Percentiles rank a stretch among this genome's conserved stretches.
These are phyloP conservation scores for Ceratocystiopsis sp. DNA, from an alignment of 2,329 filamentous ascomycete species.

Conservation along the genomic window DNA sequence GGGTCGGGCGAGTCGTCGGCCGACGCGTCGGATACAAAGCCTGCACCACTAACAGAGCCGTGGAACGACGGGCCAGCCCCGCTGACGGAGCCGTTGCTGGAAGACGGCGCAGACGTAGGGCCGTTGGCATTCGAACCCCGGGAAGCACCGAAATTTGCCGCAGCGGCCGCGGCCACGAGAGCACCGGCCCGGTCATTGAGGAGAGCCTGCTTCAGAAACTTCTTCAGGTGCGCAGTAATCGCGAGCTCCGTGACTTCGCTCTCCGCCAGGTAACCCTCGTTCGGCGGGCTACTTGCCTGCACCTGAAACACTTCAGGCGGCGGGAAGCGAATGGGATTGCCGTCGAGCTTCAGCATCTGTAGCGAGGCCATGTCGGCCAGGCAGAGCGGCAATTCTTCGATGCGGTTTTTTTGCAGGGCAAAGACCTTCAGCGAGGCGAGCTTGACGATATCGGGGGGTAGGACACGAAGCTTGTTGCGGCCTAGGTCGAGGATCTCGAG, in stretches of 20 bases:
- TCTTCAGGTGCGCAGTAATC: constrained; percentile 44
- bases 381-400: constrained; percentile 68
- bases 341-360: constrained; percentile 76
- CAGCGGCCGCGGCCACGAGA: constrained; percentile 3
- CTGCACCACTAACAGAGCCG: too few relatives aligned
- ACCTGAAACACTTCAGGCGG: constrained; percentile 51
- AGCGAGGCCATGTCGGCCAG: constrained; percentile 81
- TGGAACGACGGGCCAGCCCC: not conserved
- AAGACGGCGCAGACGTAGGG: not conserved
- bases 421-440: constrained; percentile 78
- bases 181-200: constrained; percentile 30
- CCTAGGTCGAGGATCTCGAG: constrained; percentile 89
- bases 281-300: constrained; percentile 35
- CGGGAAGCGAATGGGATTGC: constrained; percentile 71
- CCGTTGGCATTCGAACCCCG: not conserved
- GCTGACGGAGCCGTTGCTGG: constrained; percentile 1
- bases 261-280: constrained; percentile 39
- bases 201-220: constrained; percentile 36
- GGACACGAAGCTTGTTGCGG: constrained; percentile 61
- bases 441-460: constrained; percentile 66
- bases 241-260: constrained; percentile 46
- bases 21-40: constrained; percentile 25
- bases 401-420: constrained; percentile 71
- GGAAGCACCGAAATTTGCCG: not conserved
- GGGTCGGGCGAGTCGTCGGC: constrained; percentile 53